phyloP scores from a whole-genome alignment of 306 rosid species.

The Cucumis melo region DNA sequence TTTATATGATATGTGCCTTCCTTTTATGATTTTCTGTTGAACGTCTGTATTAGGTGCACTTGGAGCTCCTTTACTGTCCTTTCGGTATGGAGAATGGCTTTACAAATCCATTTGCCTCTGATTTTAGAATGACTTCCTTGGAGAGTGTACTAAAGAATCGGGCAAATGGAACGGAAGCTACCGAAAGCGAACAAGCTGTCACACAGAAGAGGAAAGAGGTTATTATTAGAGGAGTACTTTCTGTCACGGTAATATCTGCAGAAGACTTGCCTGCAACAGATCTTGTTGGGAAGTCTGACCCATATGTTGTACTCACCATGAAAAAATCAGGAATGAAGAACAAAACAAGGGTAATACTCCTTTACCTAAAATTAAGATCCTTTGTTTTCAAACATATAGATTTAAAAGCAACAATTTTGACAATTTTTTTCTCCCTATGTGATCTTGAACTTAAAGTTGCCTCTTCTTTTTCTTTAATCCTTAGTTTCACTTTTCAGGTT shows the following conservation, averaged over 20 bases:
- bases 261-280: conserved; percentile 87
- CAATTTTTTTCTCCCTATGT: neutral
- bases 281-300: conserved; percentile 88
- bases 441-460: neutral
- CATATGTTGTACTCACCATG: conserved; percentile 67
- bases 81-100: conserved; percentile 59
- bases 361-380: neutral
- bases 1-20: neutral
- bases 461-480: neutral
- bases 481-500: conserved; percentile 40
- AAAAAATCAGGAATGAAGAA: conserved; percentile 74
- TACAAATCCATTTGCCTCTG: conserved; percentile 62
- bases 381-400: neutral
- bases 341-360: conserved; percentile 68
- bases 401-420: neutral
- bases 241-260: conserved; percentile 77
- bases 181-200: conserved; percentile 44
- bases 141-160: conserved; percentile 67
- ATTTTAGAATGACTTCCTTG: conserved; percentile 62
- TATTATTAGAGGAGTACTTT: conserved; percentile 83
- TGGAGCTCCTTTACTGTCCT: conserved; percentile 89
- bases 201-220: conserved; percentile 62
- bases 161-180: conserved; percentile 44
- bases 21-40: neutral
- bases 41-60: conserved; percentile 49